Percentiles rank a stretch among this genome's conserved stretches.
Evolutionary conservation across 1,139 yeast genomes (phyloP).

Genomic region (Protomyces inouyei): DNA sequence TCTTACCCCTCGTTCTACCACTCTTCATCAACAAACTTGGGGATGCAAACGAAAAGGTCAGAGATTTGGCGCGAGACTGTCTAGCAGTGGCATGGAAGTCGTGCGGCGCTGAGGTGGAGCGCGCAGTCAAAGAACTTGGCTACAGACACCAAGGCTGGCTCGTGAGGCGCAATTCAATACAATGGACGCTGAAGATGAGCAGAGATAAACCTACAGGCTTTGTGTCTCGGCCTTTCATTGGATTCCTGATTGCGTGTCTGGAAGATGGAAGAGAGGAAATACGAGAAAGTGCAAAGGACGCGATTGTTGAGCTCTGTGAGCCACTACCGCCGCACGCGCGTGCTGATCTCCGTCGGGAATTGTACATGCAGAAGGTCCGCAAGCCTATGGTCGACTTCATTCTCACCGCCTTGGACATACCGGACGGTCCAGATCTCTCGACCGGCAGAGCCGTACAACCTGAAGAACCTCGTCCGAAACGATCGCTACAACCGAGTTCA

Average conservation of each 20-base stretch:
- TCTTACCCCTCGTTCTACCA: conserved; percentile 54
- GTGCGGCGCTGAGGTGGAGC: conserved; percentile 54
- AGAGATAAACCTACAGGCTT: conserved; percentile 40
- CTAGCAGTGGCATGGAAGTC: conserved; percentile 66
- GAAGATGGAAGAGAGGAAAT: conserved; percentile 41
- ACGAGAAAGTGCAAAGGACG: conserved; percentile 39
- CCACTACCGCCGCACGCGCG: conserved; percentile 44
- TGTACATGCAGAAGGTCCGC: conserved; percentile 45
- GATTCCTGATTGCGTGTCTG: conserved; percentile 43
- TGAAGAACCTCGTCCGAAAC: conserved; percentile 21
- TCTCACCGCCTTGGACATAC: conserved; percentile 25
- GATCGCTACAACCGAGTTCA: conserved; percentile 27
- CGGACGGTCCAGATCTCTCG: conserved; percentile 19
- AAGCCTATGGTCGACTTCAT: conserved; percentile 31
- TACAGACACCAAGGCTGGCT: conserved; percentile 44
- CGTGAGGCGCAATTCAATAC: conserved; percentile 47
- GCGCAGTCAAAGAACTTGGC: conserved; percentile 49
- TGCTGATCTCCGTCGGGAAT: conserved; percentile 49
- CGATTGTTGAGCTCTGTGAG: conserved; percentile 45
- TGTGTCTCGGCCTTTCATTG: conserved; percentile 45
- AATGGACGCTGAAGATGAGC: conserved; percentile 39
- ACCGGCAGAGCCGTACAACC: background rate
- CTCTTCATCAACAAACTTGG: conserved; percentile 52
- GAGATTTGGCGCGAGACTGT: conserved; percentile 53
- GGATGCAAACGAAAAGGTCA: conserved; percentile 46